A percentile compares a stretch with the other conserved stretches of the same genome.
Evolutionary conservation across 2,329 filamentous ascomycete species (phyloP).

Genomic region (Fusarium avenaceum): DNA sequence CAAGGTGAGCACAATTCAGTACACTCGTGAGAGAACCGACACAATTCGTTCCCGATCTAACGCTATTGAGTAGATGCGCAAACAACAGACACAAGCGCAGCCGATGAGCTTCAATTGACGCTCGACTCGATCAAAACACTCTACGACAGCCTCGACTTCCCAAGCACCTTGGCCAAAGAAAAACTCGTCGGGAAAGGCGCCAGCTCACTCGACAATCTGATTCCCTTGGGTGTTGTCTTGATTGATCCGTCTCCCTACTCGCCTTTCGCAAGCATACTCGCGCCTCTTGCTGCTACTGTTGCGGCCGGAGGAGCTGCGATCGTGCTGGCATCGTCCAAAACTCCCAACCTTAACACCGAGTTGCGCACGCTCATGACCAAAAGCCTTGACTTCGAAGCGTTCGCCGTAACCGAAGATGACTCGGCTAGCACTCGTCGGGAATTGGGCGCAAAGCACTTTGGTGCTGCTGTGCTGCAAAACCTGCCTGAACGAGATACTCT

Average conservation of each 20-base stretch:
- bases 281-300: background rate
- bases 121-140: conserved; percentile 13
- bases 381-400: conserved; percentile 2
- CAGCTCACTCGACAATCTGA: background rate
- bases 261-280: background rate
- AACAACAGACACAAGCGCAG: conserved; percentile 1
- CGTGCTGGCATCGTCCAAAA: background rate
- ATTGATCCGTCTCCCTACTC: conserved; percentile 16
- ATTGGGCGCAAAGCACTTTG: background rate
- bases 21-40: too few species aligned
- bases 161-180: background rate
- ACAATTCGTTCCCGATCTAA: too few species aligned
- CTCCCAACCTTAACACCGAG: background rate
- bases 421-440: background rate
- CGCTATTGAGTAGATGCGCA: background rate
- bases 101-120: conserved; percentile 7
- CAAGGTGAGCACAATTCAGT: background rate
- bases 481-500: background rate
- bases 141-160: conserved; percentile 14
- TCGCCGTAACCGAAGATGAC: background rate
- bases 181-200: background rate
- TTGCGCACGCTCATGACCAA: background rate
- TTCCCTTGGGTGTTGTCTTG: background rate
- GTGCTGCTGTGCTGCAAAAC: background rate
- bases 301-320: background rate